Conservation (phyloP, 805 yeast genomes). For the Kuraishia hungarica region DNA sequence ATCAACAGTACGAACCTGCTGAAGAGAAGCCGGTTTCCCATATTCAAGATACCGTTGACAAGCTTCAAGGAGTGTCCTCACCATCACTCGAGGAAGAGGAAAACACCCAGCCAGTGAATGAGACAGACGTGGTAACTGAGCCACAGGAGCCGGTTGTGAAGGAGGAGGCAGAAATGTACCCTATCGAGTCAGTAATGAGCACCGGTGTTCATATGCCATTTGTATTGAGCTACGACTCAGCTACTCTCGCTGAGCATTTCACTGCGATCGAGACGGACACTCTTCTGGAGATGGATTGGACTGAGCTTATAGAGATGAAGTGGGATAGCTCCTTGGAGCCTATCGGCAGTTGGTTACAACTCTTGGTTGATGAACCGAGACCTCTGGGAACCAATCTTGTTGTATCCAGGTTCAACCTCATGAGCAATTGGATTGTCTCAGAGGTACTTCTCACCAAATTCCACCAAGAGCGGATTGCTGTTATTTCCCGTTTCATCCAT, state of each 20-base stretch:
- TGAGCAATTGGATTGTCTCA: conserved; percentile 87
- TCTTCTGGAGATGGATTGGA: conserved; percentile 84
- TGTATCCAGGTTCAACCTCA: conserved; percentile 76
- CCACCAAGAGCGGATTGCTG: conserved; percentile 49
- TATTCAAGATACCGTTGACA: background rate
- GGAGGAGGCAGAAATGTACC: conserved; percentile 1
- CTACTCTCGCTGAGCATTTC: conserved; percentile 66
- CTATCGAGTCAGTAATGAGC: conserved; percentile 32
- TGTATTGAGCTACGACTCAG: conserved; percentile 62
- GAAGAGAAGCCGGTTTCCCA: background rate
- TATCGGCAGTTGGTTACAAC: conserved; percentile 76
- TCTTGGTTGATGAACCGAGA: conserved; percentile 42
- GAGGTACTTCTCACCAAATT: conserved; percentile 69
- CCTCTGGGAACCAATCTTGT: conserved; percentile 71
- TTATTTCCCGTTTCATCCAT: conserved; percentile 82
- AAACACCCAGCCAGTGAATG: background rate
- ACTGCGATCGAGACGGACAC: conserved; percentile 84
- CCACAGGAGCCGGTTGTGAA: background rate
- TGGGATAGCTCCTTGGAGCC: conserved; percentile 65
- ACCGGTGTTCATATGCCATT: conserved; percentile 69
- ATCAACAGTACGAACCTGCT: background rate
- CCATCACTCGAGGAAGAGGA: background rate
- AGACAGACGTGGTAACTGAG: background rate
- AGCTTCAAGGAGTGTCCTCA: background rate
- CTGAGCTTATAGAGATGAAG: conserved; percentile 67